Percentiles rank a stretch among this genome's conserved stretches.
phyloP scores from a whole-genome alignment of 2,329 filamentous ascomycete species.

The Diaporthe capsici region DNA sequence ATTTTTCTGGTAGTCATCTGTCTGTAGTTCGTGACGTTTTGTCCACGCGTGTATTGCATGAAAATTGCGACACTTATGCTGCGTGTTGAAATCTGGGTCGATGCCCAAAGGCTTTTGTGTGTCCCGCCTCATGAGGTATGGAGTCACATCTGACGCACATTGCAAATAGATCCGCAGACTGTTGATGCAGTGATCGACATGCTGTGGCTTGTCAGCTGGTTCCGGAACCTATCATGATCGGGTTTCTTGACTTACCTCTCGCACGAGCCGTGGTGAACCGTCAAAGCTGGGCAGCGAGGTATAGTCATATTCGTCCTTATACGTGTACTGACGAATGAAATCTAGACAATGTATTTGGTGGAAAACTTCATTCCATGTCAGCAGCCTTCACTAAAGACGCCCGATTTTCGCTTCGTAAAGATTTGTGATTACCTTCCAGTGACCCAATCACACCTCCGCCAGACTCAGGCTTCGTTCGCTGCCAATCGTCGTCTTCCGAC shows the following conservation, averaged over 20 bases:
- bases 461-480: background rate
- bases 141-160: background rate
- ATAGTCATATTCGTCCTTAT: background rate
- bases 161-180: background rate
- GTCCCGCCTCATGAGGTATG: background rate
- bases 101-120: background rate
- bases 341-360: constrained; percentile 8
- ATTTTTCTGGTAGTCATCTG: background rate
- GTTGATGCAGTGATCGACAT: constrained; percentile 2
- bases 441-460: background rate
- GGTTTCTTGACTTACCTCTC: background rate
- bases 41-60: background rate
- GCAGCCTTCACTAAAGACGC: background rate
- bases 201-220: background rate
- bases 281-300: background rate
- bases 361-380: background rate
- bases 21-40: background rate
- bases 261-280: background rate
- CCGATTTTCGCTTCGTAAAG: background rate
- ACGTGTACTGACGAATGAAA: background rate
- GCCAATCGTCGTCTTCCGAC: constrained; percentile 1
- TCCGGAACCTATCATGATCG: background rate
- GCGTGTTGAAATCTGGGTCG: background rate
- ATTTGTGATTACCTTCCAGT: background rate
- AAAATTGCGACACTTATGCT: background rate